Evolutionary conservation across 2,329 filamentous ascomycete genomes (phyloP).

Genomic region (Fusarium pseudocircinatum): DNA sequence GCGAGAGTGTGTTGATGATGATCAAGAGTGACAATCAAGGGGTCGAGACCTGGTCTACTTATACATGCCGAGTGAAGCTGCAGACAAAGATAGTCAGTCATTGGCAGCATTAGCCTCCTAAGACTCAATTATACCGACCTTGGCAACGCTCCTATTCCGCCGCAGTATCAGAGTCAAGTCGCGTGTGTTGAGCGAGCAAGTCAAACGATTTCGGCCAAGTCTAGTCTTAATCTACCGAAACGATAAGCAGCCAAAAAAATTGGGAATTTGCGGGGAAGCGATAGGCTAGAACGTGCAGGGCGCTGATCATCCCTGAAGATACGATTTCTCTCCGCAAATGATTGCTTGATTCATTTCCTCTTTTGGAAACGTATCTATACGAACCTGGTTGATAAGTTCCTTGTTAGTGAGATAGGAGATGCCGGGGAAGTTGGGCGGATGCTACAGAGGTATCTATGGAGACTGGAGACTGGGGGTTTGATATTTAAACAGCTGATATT

Average conservation of each 20-base stretch:
- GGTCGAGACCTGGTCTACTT: conserved; percentile 7
- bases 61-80: conserved; percentile 9
- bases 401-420: background rate
- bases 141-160: background rate
- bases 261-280: conserved; percentile 20
- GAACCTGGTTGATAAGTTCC: conserved; percentile 15
- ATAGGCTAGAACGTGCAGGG: background rate
- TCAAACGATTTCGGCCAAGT: conserved; percentile 1
- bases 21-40: background rate
- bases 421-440: background rate
- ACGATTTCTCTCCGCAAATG: background rate
- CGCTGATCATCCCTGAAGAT: conserved; percentile 2
- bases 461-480: background rate
- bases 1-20: background rate
- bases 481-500: background rate
- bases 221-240: conserved; percentile 2
- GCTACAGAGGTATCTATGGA: background rate
- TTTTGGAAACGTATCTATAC: conserved; percentile 16
- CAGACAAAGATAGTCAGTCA: background rate
- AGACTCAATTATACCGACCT: background rate
- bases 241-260: conserved; percentile 11
- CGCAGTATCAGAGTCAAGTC: background rate
- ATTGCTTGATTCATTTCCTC: conserved; percentile 14
- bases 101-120: background rate
- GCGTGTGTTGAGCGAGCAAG: background rate